Base-by-base conservation (phyloP, 2,329 filamentous ascomycete species). In the Leptographium flavum region DNA sequence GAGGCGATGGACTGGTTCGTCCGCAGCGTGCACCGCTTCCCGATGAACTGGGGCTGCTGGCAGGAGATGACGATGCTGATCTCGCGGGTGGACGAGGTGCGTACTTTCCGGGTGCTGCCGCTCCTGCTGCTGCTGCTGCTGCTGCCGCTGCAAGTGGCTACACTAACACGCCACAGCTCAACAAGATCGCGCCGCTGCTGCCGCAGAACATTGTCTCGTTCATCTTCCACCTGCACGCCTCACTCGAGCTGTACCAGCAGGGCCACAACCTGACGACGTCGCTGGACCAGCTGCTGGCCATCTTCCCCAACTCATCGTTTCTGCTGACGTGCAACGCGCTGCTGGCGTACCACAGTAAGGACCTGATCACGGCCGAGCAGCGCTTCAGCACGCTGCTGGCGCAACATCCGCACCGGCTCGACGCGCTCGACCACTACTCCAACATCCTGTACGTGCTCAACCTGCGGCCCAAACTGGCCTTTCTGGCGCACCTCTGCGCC, bases 11-110 rank as follows among this genome's bases (percentile, higher is more conserved):
- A 83, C 51, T 94, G 84, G 73, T 71, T 98, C n/a, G 70, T 95
- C 43, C 75, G 79, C 51, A 94, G 88, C 57, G 85, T 95, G 10
- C 84, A 93, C 59, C 67, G 87, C 35, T 94, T 87, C 56, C 85
- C 87, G 1, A 94, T 88, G 74, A 94, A 96, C 58, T 98, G 92
- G 92, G 87, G 87, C 8, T 88, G 87, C 50, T 98, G 92, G 92
- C 74, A 92, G 47, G 92, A 98, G 64, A 76, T 98, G 60, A 85
- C 84, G 4, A 80, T 80, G 33, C 69, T 96, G 23, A 76, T 94
- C 48, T 76, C 78, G 31, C 79, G 83, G 30, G 73, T 83, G 9
- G 87, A 95, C 61, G 86, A 94, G 62, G 82, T 92, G 63, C 63
- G 78, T 21, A 8, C n/a, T 11, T 11, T 9, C 19, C n/a, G 5